phyloP scores from a whole-genome alignment of 352 stramenopile species.

The Pythium scleroteichum region DNA sequence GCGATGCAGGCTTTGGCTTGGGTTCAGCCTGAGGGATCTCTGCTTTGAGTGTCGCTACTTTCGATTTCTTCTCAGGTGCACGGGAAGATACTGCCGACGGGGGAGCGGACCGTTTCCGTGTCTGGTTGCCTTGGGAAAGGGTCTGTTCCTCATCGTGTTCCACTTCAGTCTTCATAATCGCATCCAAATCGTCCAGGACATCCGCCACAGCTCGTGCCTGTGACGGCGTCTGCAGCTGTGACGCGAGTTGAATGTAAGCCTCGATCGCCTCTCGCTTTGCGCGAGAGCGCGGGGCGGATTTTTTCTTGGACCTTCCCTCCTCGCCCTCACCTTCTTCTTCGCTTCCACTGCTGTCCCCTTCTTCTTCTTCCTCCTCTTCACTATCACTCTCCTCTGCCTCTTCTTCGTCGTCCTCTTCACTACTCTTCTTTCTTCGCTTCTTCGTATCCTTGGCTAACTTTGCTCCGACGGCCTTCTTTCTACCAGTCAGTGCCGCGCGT shows the following conservation, averaged over 20 bases:
- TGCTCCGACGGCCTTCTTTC: constrained; percentile 31
- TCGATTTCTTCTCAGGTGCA: constrained; percentile 18
- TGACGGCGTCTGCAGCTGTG: constrained; percentile 24
- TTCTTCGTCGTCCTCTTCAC: constrained; percentile 23
- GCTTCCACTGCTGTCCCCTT: constrained; percentile 7
- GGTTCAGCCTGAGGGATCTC: not conserved
- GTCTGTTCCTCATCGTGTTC: constrained; percentile 28
- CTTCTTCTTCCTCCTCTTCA: constrained; percentile 18
- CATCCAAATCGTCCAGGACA: constrained; percentile 44
- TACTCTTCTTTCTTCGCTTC: constrained; percentile 15
- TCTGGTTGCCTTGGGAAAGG: not conserved
- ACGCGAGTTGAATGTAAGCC: constrained; percentile 41
- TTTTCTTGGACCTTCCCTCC: constrained; percentile 10
- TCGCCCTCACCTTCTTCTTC: not conserved
- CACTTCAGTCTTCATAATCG: constrained; percentile 42
- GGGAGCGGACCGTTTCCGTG: constrained; percentile 4
- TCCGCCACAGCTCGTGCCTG: constrained; percentile 48
- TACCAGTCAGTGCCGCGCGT: constrained; percentile 6
- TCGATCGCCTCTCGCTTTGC: constrained; percentile 28
- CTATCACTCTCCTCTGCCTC: constrained; percentile 13
- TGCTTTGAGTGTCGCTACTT: constrained; percentile 2
- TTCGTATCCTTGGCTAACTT: constrained; percentile 34
- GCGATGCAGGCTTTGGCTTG: constrained; percentile 8
- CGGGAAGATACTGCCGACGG: not conserved
- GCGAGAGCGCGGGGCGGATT: not conserved